phyloP scores from a whole-genome alignment of 139 green algal species.

The Trebouxia sp. region DNA sequence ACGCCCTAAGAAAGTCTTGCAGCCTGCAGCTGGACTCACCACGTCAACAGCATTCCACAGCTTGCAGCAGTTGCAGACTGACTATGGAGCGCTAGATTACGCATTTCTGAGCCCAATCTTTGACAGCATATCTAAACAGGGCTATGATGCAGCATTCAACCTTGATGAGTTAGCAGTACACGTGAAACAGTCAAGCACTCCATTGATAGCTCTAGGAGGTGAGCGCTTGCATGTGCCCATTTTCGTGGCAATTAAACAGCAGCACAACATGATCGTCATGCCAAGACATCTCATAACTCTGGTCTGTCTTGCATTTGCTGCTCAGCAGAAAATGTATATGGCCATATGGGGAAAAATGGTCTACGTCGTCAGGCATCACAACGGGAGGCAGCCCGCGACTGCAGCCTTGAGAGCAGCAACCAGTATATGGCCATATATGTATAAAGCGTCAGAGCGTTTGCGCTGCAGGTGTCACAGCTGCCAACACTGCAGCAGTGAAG shows the following conservation, averaged over 20 bases:
- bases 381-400: too few species aligned
- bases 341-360: too few species aligned
- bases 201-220: constrained; percentile 25
- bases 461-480: constrained; percentile 28
- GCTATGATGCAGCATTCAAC: constrained; percentile 45
- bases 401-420: too few species aligned
- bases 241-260: not conserved
- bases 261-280: too few species aligned
- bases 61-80: constrained; percentile 23
- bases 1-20: not conserved
- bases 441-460: too few species aligned
- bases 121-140: constrained; percentile 59
- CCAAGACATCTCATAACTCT: not conserved
- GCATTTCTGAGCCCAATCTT: constrained; percentile 57
- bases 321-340: too few species aligned
- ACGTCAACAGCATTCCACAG: constrained; percentile 36
- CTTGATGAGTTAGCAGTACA: not conserved
- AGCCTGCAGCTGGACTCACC: not conserved
- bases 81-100: constrained; percentile 44
- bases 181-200: not conserved
- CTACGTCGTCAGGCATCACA: too few species aligned
- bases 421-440: too few species aligned
- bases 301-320: not conserved
- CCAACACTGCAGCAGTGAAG: constrained; percentile 7
- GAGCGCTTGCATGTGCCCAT: not conserved